These are phyloP conservation scores for Wickerhamomyces alni DNA, from an alignment of 805 yeast genomes.

Conservation along the genomic window DNA sequence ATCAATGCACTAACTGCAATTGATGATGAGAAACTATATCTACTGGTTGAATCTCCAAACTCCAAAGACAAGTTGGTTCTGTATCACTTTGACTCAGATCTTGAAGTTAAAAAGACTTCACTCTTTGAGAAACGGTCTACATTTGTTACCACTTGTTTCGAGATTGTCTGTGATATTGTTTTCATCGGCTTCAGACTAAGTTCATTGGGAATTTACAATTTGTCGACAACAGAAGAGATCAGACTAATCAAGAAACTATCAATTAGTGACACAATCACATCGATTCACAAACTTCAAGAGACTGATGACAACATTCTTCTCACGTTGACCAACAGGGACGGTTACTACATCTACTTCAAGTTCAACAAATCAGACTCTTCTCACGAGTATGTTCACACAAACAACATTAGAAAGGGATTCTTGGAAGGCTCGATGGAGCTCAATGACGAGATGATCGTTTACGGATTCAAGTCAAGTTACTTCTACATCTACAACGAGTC, in stretches of 20 bases:
- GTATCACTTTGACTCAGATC: constrained; percentile 28
- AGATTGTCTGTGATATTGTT: constrained; percentile 36
- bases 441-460: constrained; percentile 47
- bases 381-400: constrained; percentile 40
- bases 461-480: constrained; percentile 76
- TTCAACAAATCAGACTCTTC: constrained; percentile 20
- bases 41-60: constrained; percentile 63
- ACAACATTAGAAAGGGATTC: constrained; percentile 67
- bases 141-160: constrained; percentile 56
- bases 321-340: constrained; percentile 59
- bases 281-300: constrained; percentile 35
- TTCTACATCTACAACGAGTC: constrained; percentile 84
- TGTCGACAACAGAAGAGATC: constrained; percentile 23
- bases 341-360: constrained; percentile 43
- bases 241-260: constrained; percentile 39
- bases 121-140: constrained; percentile 35
- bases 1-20: constrained; percentile 40
- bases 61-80: constrained; percentile 48
- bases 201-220: constrained; percentile 50
- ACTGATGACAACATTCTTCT: constrained; percentile 17
- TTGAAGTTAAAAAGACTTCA: constrained; percentile 21
- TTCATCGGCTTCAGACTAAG: constrained; percentile 71
- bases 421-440: constrained; percentile 62
- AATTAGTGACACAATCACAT: constrained; percentile 65
- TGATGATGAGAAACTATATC: constrained; percentile 24